Conservation (phyloP, 257 asterid species). For the Eustoma russellianum region DNA sequence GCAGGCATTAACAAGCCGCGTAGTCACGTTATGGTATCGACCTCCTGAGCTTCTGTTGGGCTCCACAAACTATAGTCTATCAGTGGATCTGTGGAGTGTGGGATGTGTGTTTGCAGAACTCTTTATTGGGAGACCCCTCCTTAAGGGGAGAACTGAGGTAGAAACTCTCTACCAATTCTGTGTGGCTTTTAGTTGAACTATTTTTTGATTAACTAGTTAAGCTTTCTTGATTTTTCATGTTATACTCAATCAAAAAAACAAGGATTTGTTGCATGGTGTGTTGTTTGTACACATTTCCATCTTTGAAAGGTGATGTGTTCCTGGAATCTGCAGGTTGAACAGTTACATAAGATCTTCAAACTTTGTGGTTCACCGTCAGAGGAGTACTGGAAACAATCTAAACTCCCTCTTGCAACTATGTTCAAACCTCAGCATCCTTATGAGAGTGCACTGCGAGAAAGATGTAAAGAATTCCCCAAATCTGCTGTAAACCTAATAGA, state of each 20-base stretch:
- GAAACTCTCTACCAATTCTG: slow-evolving; percentile 3
- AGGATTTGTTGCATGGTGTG: background rate
- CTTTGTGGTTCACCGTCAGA: slow-evolving; percentile 80
- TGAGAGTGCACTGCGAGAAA: slow-evolving; percentile 58
- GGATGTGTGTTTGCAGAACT: slow-evolving; percentile 96
- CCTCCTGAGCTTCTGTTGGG: slow-evolving; percentile 96
- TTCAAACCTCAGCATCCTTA: slow-evolving; percentile 87
- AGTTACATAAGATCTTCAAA: slow-evolving; percentile 83
- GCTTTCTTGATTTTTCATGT: background rate
- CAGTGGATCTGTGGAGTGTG: slow-evolving; percentile 85
- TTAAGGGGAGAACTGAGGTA: slow-evolving; percentile 95
- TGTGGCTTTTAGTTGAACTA: too few relatives aligned
- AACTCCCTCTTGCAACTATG: slow-evolving; percentile 74
- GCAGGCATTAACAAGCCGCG: slow-evolving; percentile 73
- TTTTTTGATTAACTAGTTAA: background rate
- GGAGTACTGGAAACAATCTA: slow-evolving; percentile 68
- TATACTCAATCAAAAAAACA: too few relatives aligned
- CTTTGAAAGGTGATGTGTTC: background rate
- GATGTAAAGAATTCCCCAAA: slow-evolving; percentile 77
- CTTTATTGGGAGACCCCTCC: slow-evolving; percentile 74
- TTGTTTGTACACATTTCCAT: too few relatives aligned
- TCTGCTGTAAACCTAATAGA: slow-evolving; percentile 57
- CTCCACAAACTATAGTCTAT: slow-evolving; percentile 60
- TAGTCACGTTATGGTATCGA: slow-evolving; percentile 94
- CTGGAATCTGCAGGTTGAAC: slow-evolving; percentile 60